A percentile compares a stretch with the other conserved stretches of the same genome.
Conservation (phyloP, 371 early-diverging fungal species). For the Massospora cicadina region DNA sequence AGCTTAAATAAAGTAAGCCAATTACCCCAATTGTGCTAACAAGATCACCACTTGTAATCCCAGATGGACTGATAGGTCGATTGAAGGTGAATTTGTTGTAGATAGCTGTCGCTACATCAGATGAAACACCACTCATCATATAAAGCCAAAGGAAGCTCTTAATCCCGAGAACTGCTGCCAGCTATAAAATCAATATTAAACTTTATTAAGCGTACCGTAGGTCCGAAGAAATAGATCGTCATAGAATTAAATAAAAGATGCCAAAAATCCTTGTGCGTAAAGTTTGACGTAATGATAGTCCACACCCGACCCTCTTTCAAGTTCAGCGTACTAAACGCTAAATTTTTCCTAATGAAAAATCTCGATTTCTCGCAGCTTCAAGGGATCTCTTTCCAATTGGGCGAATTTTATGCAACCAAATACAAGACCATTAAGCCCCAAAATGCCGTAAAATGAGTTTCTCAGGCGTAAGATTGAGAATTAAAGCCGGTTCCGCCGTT, state of each 20-base stretch:
- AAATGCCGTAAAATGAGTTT: background rate
- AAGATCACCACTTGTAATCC: background rate
- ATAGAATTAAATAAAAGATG: constrained; percentile 1
- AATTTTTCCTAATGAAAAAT: background rate
- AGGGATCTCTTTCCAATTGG: background rate
- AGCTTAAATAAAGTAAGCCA: background rate
- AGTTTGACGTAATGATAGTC: background rate
- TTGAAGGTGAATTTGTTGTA: background rate
- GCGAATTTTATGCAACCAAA: background rate
- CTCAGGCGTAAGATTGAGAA: background rate
- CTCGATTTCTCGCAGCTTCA: background rate
- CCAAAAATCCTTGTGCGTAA: background rate
- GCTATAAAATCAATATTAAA: constrained; percentile 8
- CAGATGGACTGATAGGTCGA: background rate
- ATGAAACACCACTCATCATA: background rate
- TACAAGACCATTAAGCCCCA: background rate
- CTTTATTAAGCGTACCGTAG: background rate
- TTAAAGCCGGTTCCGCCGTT: constrained; percentile 12
- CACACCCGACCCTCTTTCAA: background rate
- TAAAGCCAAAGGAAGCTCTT: constrained; percentile 1
- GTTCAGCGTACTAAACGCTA: background rate
- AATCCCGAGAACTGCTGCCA: background rate
- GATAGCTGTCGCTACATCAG: background rate
- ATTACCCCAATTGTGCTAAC: background rate
- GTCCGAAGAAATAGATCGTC: constrained; percentile 2